Base-by-base conservation (phyloP, 2,329 filamentous ascomycete species). In the Venturiaceae sp. region DNA sequence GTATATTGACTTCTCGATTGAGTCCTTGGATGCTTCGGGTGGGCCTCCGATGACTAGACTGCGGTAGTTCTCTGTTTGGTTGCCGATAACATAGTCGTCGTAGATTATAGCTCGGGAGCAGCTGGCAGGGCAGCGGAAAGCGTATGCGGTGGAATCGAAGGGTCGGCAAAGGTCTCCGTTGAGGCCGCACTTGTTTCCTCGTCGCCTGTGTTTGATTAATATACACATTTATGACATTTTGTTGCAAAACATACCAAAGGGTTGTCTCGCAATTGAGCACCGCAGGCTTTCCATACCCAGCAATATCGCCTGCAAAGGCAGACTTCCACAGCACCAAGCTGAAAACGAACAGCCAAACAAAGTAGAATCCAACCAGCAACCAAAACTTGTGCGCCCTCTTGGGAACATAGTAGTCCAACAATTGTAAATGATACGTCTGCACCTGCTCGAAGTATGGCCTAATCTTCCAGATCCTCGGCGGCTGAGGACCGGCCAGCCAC, bases 131-230 rank as follows among this genome's bases (percentile, higher is more conserved):
- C 89, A 94, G 58, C 85, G 79, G 67, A 94, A 94, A 0, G 87
- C 78, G 64, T 90, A 84, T 0, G 83, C 83, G 58, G 76, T 81
- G 23, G 28, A 46, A 26, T 57, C 81, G 66, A 94, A 94, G 0
- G 89, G 89, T 8, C 88, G 82, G 66, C 89, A 94, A 55, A 83
- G 76, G 61, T 84, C 83, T 6, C 89, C 89, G 63, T 92, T 84
- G 14, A 92, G 66, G 0, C 88, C 88, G 68, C 89, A 94, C 13
- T 74, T 75, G 66, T 91, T 92, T 34, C 83, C 85, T 37, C 83
- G 75, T 44, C 67, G 71, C 77, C 68, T 69, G 47, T 9, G 19
- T 3, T 36, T 23, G 14, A 13, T 52, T 44, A 60, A 32, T 23
- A 19, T 14, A 36, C 32, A 50, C 61, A 59, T 53, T 66, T 66